Base-by-base conservation (phyloP, 129 eudicot genomes). In the Pseudognaphalium luteoalbum region DNA sequence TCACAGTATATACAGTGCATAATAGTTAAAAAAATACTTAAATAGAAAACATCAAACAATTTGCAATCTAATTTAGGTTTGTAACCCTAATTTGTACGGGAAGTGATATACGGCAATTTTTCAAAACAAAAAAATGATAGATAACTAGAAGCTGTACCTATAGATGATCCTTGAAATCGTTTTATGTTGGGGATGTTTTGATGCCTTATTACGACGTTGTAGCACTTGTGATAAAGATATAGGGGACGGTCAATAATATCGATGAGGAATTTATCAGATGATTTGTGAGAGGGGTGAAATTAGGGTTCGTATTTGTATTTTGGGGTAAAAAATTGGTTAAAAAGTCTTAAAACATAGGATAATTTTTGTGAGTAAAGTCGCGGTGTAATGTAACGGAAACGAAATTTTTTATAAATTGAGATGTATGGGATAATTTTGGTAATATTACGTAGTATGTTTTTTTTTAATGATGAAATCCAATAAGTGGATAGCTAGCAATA, bases 241-340 rank as follows among this genome's bases (percentile, higher is more conserved):
- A 58, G 3, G 47, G 17, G 34, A 64, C 7, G 63, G 44, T 75
- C 63, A 44, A 6, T 5, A 61, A 63, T 19, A 29, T 63, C 19
- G 72, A 11, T n/a, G 7, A 44, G 44, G 63, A 44, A 29, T 75
- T 25, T 75, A n/a, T 64, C 71, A 47, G 62, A 75, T 63, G 32
- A 11, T 17, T 29, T 62, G 32, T 47, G 3, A 0, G 56, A 7
- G 58, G 12, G 39, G 47, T 34, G 35, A 22, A 22, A 42, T 42
- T 47, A 75, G 62, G 79, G 79, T 63, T 75, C 79, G 51, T 44
- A 29, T 14, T 14, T 14, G 28, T 25, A 25, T 21, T 17, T 19
- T 56, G 63, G 59, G 28, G 21, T 52, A 17, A 15, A 5, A 37
- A 35, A 2, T 25, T 25, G 57, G 56, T n/a, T 30, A 57, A 28